These are phyloP conservation scores for Globisporangium alternatum DNA, from an alignment of 352 stramenopile genomes.

Conservation along the genomic window DNA sequence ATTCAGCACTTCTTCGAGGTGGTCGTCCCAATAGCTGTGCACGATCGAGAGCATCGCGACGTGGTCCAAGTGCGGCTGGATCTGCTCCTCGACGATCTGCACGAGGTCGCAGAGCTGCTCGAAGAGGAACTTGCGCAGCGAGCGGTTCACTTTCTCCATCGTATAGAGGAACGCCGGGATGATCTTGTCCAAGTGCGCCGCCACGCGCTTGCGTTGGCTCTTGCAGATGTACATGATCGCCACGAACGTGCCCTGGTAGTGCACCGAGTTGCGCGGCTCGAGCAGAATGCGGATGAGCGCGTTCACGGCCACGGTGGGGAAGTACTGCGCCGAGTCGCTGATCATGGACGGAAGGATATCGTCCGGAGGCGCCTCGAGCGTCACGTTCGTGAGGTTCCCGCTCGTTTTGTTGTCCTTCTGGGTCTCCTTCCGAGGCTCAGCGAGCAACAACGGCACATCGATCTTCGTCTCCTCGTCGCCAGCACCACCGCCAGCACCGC, in stretches of 20 bases:
- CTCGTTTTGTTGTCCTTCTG: constrained; percentile 77
- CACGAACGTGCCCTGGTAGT: constrained; percentile 97
- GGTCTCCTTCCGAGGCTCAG: constrained; percentile 47
- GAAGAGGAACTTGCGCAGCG: constrained; percentile 93
- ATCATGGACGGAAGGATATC: constrained; percentile 84
- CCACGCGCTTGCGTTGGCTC: constrained; percentile 91
- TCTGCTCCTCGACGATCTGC: constrained; percentile 95
- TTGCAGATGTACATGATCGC: constrained; percentile 99
- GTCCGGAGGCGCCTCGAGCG: constrained; percentile 61
- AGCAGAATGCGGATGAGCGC: constrained; percentile 97
- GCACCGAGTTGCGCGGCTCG: constrained; percentile 93
- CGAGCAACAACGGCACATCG: constrained; percentile 49
- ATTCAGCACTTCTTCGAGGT: constrained; percentile 96
- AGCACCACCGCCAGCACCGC: neutral
- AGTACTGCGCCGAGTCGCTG: constrained; percentile 91
- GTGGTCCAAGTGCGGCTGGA: constrained; percentile 89
- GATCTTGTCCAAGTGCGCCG: constrained; percentile 95
- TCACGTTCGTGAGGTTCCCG: constrained; percentile 57
- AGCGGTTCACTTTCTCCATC: constrained; percentile 86
- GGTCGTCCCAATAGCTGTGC: constrained; percentile 86
- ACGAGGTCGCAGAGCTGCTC: constrained; percentile 96
- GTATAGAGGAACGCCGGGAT: constrained; percentile 97
- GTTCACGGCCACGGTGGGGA: constrained; percentile 95
- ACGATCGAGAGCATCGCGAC: constrained; percentile 82
- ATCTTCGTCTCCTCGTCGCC: constrained; percentile 48